Evolutionary conservation across 306 rosid genomes (phyloP).

Genomic region (Prunus fruticosa): DNA sequence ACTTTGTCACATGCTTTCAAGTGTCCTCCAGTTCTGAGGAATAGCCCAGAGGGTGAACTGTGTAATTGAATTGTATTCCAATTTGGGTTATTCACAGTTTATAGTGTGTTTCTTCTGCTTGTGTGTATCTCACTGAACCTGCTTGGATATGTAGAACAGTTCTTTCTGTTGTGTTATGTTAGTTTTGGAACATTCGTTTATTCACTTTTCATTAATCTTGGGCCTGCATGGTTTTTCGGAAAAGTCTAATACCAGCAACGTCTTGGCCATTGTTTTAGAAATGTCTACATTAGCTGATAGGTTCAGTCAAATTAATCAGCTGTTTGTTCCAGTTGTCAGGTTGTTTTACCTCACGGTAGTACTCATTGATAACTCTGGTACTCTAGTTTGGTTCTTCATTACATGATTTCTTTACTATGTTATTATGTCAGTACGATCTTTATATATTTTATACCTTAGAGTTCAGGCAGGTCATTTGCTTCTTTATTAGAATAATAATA

Average conservation of each 20-base stretch:
- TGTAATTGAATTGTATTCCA: not conserved
- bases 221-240: not conserved
- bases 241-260: too few relatives aligned
- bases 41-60: not conserved
- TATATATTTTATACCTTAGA: not conserved
- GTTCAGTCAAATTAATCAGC: not conserved
- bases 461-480: not conserved
- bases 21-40: not conserved
- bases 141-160: not conserved
- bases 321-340: constrained; percentile 1
- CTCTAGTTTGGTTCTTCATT: not conserved
- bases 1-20: not conserved
- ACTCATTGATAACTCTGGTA: not conserved
- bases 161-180: not conserved
- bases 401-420: not conserved
- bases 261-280: not conserved
- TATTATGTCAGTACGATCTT: not conserved
- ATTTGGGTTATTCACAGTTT: too few relatives aligned
- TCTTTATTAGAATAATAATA: not conserved
- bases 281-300: not conserved
- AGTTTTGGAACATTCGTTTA: not conserved
- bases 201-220: not conserved
- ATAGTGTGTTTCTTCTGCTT: not conserved
- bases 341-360: not conserved
- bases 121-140: not conserved